Percentiles rank a stretch among this genome's conserved stretches.
These are phyloP conservation scores for Zygoascus ofunaensis DNA, from an alignment of 805 yeast genomes.

Conservation along the genomic window DNA sequence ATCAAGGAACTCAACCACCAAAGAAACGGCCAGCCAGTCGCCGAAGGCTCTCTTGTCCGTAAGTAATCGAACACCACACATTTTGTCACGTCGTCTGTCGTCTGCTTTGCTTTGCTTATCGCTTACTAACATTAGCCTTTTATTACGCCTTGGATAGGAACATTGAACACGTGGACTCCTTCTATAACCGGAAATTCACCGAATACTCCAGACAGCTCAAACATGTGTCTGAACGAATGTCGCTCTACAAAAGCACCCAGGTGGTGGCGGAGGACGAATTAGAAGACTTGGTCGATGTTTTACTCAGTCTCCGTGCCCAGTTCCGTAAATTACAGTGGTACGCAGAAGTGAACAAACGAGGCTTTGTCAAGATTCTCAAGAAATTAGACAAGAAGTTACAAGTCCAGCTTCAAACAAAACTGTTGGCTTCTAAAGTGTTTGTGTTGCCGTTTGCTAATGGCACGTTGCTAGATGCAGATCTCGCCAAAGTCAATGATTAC, in stretches of 20 bases:
- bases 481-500: conserved; percentile 30
- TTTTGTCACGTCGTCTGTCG: too few species aligned
- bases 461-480: conserved; percentile 43
- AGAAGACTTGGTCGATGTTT: conserved; percentile 55
- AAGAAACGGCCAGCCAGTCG: conserved; percentile 10
- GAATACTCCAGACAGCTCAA: conserved; percentile 68
- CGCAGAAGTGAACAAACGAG: conserved; percentile 86
- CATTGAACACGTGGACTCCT: conserved; percentile 70
- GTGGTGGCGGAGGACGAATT: conserved; percentile 43
- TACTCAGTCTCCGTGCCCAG: conserved; percentile 66
- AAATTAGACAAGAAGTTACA: conserved; percentile 81
- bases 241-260: conserved; percentile 12
- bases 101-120: neutral
- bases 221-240: conserved; percentile 24
- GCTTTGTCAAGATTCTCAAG: conserved; percentile 79
- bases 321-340: conserved; percentile 86
- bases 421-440: conserved; percentile 55
- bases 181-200: conserved; percentile 59
- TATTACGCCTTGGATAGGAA: conserved; percentile 73
- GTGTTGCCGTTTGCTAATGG: conserved; percentile 76
- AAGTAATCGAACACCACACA: conserved; percentile 15
- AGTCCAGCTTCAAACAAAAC: conserved; percentile 46
- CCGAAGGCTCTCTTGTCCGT: conserved; percentile 29
- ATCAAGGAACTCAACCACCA: conserved; percentile 51
- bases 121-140: conserved; percentile 43